These are phyloP conservation scores for Suillus americanus DNA, from an alignment of 768 basidiomycete genomes.

Conservation along the genomic window DNA sequence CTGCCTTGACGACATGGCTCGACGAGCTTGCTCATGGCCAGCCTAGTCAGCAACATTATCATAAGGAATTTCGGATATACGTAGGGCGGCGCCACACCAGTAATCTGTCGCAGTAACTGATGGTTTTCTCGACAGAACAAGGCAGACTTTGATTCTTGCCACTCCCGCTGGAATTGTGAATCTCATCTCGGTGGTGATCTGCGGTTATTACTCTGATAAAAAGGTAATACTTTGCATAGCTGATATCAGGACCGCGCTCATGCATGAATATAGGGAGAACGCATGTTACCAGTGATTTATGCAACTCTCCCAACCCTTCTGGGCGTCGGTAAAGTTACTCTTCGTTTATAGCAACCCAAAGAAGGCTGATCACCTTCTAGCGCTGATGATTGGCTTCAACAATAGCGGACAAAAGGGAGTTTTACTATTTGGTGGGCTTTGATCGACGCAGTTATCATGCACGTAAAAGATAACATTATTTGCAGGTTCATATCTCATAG, in stretches of 20 bases:
- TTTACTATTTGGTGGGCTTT: conserved; percentile 17
- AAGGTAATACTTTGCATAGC: conserved; percentile 8
- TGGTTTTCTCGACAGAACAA: conserved; percentile 8
- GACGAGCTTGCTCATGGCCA: not conserved
- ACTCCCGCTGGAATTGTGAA: conserved; percentile 23
- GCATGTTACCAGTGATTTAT: conserved; percentile 23
- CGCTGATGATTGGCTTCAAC: conserved; percentile 24
- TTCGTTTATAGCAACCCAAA: not conserved
- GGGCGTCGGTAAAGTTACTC: conserved; percentile 12
- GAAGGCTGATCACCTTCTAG: conserved; percentile 5
- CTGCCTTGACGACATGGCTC: not conserved
- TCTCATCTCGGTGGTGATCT: conserved; percentile 18
- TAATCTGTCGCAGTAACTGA: not conserved
- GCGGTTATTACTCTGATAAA: conserved; percentile 24
- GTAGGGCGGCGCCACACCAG: conserved; percentile 3
- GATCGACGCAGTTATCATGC: not conserved
- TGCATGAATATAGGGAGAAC: conserved; percentile 10
- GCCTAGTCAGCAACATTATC: conserved; percentile 21
- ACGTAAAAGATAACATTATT: not conserved
- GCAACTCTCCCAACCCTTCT: conserved; percentile 21
- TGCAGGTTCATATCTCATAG: conserved; percentile 18
- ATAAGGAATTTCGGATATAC: conserved; percentile 24
- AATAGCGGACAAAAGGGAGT: conserved; percentile 20
- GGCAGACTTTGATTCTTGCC: conserved; percentile 24
- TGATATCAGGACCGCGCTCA: not conserved